Evolutionary conservation across 2,329 filamentous ascomycete species (phyloP), one percentile per base, ranked within the genome.

Genomic region (Volutella citrinella): DNA sequence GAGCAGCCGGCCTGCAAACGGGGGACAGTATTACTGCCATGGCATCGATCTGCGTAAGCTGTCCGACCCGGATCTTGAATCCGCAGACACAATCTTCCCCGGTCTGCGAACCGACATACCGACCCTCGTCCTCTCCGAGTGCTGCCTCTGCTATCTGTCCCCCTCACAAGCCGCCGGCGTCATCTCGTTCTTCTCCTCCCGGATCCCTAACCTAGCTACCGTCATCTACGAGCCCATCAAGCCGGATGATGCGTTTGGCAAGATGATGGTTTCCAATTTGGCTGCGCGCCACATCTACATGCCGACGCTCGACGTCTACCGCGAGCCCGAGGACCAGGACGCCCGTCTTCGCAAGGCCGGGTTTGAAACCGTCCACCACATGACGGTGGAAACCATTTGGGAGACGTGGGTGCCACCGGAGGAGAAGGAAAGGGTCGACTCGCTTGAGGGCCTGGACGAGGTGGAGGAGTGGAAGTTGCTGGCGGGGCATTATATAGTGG

Each of bases 381-480:
- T 63, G 30, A 73, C 72, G 0, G 63, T 78, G 23, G 63, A 69
- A 32, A 51, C 59, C n/a, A 76, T 95, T 22, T 96, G 86, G 82
- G 74, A 83, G 32, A 64, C 64, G 2, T 97, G 91, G 89, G 70
- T 95, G 4, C 54, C 57, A 0, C 56, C 69, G 1, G 66, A 68
- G 3, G 91, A 97, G 63, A 90, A 87, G 61, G 82, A 86, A 53
- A 71, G 90, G 29, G 79, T 97, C 2, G 83, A 90, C 45, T 63
- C 67, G 10, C 59, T 96, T 17, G 90, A 98, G 60, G 89, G 93
- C 52, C 62, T 98, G 43, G 93, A 98, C 64, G 93, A 98, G 63
- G 75, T 96, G 16, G 93, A 98, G 63, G 93, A 98, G 65, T 95
- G 93, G 84, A 74, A 83, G 52, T 63, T 98, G 48, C 63, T 98